These are phyloP conservation scores for Myxozyma melibiosi DNA, from an alignment of 805 yeast genomes.

Conservation along the genomic window DNA sequence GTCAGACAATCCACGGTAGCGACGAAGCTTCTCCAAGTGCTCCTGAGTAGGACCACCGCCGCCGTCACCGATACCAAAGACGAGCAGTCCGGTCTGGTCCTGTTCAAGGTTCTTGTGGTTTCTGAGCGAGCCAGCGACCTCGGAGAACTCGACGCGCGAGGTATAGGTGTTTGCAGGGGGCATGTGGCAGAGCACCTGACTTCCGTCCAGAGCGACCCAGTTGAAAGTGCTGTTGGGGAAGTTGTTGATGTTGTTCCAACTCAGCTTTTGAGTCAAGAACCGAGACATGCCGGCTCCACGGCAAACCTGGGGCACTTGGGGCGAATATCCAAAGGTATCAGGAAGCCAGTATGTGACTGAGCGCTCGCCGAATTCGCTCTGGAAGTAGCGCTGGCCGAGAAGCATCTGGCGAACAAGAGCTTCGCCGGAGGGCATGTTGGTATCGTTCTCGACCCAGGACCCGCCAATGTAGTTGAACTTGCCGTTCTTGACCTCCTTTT, in stretches of 20 bases:
- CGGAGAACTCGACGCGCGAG: constrained; percentile 90
- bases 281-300: constrained; percentile 81
- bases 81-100: constrained; percentile 76
- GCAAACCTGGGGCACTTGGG: constrained; percentile 93
- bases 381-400: constrained; percentile 84
- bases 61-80: constrained; percentile 96
- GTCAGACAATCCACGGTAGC: constrained; percentile 85
- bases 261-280: constrained; percentile 88
- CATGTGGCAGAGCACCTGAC: constrained; percentile 91
- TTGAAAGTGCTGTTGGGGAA: constrained; percentile 91
- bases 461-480: constrained; percentile 93
- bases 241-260: constrained; percentile 92
- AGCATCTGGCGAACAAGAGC: constrained; percentile 84
- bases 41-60: constrained; percentile 98
- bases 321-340: constrained; percentile 94
- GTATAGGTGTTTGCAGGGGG: constrained; percentile 97
- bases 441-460: constrained; percentile 97
- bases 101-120: constrained; percentile 84
- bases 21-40: constrained; percentile 88
- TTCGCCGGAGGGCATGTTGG: constrained; percentile 94
- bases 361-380: constrained; percentile 73
- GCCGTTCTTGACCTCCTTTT: constrained; percentile 61
- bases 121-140: constrained; percentile 73
- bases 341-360: constrained; percentile 91
- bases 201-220: constrained; percentile 92